A percentile compares a stretch with the other conserved stretches of the same genome.
phyloP scores from a whole-genome alignment of 768 basidiomycete species.

The Kwoniella sp. region DNA sequence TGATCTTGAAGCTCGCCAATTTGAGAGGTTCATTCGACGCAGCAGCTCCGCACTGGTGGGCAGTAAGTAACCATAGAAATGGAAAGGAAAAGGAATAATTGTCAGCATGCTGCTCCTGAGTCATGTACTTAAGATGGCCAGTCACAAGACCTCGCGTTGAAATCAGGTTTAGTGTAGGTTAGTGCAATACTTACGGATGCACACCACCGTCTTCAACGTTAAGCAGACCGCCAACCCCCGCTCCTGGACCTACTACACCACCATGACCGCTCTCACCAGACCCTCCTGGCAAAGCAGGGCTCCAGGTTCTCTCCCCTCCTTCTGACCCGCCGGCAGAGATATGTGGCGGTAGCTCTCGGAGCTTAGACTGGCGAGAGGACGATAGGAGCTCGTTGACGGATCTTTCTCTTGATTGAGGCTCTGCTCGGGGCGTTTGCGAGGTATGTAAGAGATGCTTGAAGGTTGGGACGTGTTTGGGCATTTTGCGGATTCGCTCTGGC shows the following conservation, averaged over 20 bases:
- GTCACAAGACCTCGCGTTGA: too few species aligned
- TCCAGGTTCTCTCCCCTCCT: conserved; percentile 22
- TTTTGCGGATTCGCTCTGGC: too few species aligned
- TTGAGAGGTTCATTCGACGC: conserved; percentile 24
- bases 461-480: conserved; percentile 48
- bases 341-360: conserved; percentile 14
- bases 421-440: conserved; percentile 9
- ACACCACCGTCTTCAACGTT: conserved; percentile 32
- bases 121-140: too few species aligned
- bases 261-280: background rate
- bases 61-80: too few species aligned
- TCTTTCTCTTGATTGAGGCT: conserved; percentile 12
- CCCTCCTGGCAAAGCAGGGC: conserved; percentile 3
- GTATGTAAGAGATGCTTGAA: conserved; percentile 45
- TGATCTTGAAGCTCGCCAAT: conserved; percentile 29
- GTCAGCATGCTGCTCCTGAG: too few species aligned
- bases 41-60: conserved; percentile 41
- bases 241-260: background rate
- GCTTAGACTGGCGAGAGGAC: conserved; percentile 17
- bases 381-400: conserved; percentile 40
- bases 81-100: too few species aligned
- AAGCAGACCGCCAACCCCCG: conserved; percentile 15
- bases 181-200: conserved; percentile 43
- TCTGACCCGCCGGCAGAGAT: background rate
- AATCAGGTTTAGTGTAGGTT: too few species aligned